Base-by-base conservation (phyloP, 2,329 filamentous ascomycete species). In the Botryotinia convoluta region DNA sequence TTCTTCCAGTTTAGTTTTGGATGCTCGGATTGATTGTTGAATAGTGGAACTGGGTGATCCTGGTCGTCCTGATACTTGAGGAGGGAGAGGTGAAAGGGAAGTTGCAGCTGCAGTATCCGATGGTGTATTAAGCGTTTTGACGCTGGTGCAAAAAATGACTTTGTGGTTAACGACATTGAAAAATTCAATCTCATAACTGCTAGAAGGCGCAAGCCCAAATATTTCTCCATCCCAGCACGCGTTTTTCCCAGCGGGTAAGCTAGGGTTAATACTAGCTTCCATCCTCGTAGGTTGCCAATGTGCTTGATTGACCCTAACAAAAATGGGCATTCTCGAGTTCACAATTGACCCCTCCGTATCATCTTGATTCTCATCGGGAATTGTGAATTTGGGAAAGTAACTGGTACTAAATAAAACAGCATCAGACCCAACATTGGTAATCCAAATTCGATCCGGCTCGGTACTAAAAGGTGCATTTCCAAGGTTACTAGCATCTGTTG, bases 271-370 rank as follows among this genome's bases (percentile, higher is more conserved):
- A 72, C 87, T 83, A 44, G 86, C 84, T 73, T 87, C 87, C 79
- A 95, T 94, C 77, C 91, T 87, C 18, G 91, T 93, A 1, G 92
- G 92, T 79, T 92, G 92, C 93, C 93, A 95, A 74, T 90, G 87
- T 16, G 92, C 92, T 69, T 93, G 91, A 82, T 95, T 95, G 77
- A 95, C 88, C 76, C 90, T 87, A 72, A 95, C 91, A 80, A 90
- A 94, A 80, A 95, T 94, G 8, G 92, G 93, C 81, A 93, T 94
- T 48, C 88, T 87, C 74, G 85, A 86, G 81, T 93, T 91, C 71
- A 92, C 87, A 4, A 87, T 88, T 22, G 87, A 74, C 51, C 76
- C 73, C 59, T 78, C 76, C 44, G 74, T 18, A 48, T 59, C 61
- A 51, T 73, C 64, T 74, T 81, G 77, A 74, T 85, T 79, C 69